Conservation (phyloP, 169 alveolate genomes). For the Eimeria falciformis region DNA sequence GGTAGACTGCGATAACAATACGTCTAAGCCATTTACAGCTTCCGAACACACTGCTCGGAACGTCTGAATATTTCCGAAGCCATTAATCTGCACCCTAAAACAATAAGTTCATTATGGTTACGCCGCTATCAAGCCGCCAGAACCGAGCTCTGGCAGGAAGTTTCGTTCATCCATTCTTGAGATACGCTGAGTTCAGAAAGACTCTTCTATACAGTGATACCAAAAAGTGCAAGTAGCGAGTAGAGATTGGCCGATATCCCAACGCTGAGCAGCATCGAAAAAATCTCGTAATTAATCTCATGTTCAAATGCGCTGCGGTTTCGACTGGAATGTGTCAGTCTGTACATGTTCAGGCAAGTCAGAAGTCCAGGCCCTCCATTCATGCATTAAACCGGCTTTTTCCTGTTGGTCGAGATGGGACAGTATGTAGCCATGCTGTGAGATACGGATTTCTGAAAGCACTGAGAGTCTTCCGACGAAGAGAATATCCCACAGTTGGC, state of each 20-base stretch:
- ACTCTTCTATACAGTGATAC: not conserved
- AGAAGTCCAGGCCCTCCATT: too few relatives aligned
- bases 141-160: too few relatives aligned
- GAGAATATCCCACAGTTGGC: too few relatives aligned
- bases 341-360: not conserved
- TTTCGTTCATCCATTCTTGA: too few relatives aligned
- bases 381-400: too few relatives aligned
- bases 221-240: not conserved
- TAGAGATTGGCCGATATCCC: slow-evolving; percentile 21
- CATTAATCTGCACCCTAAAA: slow-evolving; percentile 54
- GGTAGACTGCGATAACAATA: slow-evolving; percentile 35
- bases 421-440: too few relatives aligned
- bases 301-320: not conserved
- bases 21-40: slow-evolving; percentile 30
- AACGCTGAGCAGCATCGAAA: slow-evolving; percentile 6
- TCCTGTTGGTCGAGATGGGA: too few relatives aligned
- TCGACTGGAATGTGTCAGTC: not conserved
- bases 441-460: too few relatives aligned
- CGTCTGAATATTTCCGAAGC: slow-evolving; percentile 7
- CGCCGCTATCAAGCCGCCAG: too few relatives aligned
- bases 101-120: too few relatives aligned
- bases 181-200: slow-evolving; percentile 47
- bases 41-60: slow-evolving; percentile 1
- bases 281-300: slow-evolving; percentile 12
- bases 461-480: too few relatives aligned